Evolutionary conservation across 768 basidiomycete species (phyloP), one percentile per base, ranked within the genome.

Genomic region (Tricholoma hemisulphureum): DNA sequence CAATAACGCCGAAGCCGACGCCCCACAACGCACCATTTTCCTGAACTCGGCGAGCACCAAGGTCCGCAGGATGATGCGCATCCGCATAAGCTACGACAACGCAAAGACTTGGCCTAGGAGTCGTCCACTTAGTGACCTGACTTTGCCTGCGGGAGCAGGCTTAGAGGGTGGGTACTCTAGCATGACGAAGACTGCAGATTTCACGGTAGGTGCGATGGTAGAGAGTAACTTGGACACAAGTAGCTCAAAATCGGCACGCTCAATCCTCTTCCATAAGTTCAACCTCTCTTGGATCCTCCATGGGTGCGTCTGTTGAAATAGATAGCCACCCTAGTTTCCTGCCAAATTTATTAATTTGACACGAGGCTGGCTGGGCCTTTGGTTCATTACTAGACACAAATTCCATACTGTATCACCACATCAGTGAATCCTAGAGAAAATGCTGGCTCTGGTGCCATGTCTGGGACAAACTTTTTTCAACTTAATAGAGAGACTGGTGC

Each of bases 71-170:
- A 52, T 31, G 51, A 52, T 52, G 51, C 51, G 51, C 23, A 29
- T 52, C n/a, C 51, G 51, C n/a, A 32, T 52, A 31, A 52, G 51
- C 18, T 52, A 52, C 51, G 51, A 52, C 13, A 20, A 52, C 20
- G 51, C 51, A 4, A 18, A 52, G 7, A 52, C 51, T 4, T 53
- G 51, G 51, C 18, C 16, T 8, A 53, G 3, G 51, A 52, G 51
- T 32, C 51, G 51, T 34, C 51, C 51, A 3, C 7, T 34, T 14
- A 52, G 51, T 13, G 51, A 52, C 39, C 39, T 53, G 14, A 53
- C 51, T 16, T 24, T 53, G 8, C 32, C 51, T 20, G 2, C 32
- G 3, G 51, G 51, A 23, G 34, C 51, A 5, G 51, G 51, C 10
- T 24, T 37, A 18, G 51, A 53, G 28, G 51, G 51, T 20, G 51